Evolutionary conservation across 2,329 filamentous ascomycete species (phyloP).

Genomic region (Phialemonium atrogriseum): DNA sequence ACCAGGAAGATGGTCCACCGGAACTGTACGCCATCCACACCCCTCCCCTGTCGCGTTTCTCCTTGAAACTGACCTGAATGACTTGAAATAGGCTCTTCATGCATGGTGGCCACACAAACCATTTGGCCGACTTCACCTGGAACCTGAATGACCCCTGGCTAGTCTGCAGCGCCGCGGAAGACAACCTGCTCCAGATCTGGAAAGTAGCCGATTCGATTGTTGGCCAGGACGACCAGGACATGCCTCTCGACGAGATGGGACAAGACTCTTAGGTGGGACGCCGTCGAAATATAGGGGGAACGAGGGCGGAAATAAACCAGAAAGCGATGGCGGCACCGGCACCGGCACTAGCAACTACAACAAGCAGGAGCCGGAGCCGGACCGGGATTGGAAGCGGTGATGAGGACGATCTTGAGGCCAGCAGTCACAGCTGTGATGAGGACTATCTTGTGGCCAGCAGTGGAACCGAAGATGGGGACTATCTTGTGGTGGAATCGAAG

Average conservation of each 20-base stretch:
- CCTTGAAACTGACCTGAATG: neutral
- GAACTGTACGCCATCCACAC: slow-evolving; percentile 63
- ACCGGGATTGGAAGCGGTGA: too few relatives aligned
- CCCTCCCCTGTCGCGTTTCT: neutral
- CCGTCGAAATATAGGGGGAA: too few relatives aligned
- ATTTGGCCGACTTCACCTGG: slow-evolving; percentile 95
- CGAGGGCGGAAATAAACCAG: too few relatives aligned
- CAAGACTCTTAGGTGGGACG: too few relatives aligned
- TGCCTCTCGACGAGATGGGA: slow-evolving; percentile 71
- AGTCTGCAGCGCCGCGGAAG: slow-evolving; percentile 89
- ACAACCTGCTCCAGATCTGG: slow-evolving; percentile 95
- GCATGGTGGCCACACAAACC: slow-evolving; percentile 97
- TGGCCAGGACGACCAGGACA: slow-evolving; percentile 65
- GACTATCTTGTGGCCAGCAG: too few relatives aligned
- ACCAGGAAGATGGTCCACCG: slow-evolving; percentile 88
- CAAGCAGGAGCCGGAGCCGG: too few relatives aligned
- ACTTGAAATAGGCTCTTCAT: slow-evolving; percentile 80
- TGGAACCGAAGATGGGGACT: too few relatives aligned
- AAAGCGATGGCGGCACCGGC: too few relatives aligned
- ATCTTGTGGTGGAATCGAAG: too few relatives aligned
- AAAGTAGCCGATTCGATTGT: slow-evolving; percentile 78
- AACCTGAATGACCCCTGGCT: slow-evolving; percentile 96
- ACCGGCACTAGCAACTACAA: too few relatives aligned
- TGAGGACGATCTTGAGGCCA: too few relatives aligned
- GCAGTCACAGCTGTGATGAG: too few relatives aligned